phyloP scores from a whole-genome alignment of 768 basidiomycete species.

The Suillus alpinus region DNA sequence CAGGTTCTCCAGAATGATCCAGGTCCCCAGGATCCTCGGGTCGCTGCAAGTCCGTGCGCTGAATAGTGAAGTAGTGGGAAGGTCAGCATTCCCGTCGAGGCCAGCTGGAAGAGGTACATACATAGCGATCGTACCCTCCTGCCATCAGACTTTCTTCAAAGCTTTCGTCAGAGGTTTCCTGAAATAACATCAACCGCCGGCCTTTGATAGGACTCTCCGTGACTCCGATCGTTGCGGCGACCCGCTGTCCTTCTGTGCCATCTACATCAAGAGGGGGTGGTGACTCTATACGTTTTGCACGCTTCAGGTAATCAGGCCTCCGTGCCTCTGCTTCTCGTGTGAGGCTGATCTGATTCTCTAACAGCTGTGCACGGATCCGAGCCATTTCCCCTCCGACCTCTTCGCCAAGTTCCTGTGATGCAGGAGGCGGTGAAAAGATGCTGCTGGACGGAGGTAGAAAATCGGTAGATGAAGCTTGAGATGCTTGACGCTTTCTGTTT shows the following conservation, averaged over 20 bases:
- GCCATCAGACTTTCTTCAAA: conserved; percentile 85
- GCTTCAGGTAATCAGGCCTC: conserved; percentile 71
- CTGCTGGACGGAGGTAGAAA: conserved; percentile 18
- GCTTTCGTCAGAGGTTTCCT: conserved; percentile 80
- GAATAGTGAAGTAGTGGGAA: conserved; percentile 8
- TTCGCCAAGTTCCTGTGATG: conserved; percentile 8
- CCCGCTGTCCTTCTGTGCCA: conserved; percentile 14
- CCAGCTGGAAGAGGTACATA: conserved; percentile 32
- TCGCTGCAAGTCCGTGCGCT: conserved; percentile 25
- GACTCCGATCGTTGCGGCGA: conserved; percentile 48
- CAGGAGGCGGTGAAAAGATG: conserved; percentile 20
- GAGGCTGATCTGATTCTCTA: conserved; percentile 48
- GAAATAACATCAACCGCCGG: conserved; percentile 69
- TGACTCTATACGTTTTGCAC: conserved; percentile 43
- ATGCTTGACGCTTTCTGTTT: conserved; percentile 3
- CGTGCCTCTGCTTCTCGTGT: conserved; percentile 56
- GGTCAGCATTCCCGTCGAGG: conserved; percentile 9
- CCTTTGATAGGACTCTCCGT: conserved; percentile 72
- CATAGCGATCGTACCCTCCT: conserved; percentile 76
- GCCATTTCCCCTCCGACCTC: conserved; percentile 55
- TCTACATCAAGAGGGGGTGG: conserved; percentile 33
- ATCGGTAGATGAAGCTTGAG: neutral
- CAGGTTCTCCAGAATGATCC: conserved; percentile 11
- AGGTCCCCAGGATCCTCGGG: conserved; percentile 15
- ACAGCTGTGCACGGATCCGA: conserved; percentile 52